phyloP scores from a whole-genome alignment of 192 early-diverging fungal species.

The Coemansia sp. region DNA sequence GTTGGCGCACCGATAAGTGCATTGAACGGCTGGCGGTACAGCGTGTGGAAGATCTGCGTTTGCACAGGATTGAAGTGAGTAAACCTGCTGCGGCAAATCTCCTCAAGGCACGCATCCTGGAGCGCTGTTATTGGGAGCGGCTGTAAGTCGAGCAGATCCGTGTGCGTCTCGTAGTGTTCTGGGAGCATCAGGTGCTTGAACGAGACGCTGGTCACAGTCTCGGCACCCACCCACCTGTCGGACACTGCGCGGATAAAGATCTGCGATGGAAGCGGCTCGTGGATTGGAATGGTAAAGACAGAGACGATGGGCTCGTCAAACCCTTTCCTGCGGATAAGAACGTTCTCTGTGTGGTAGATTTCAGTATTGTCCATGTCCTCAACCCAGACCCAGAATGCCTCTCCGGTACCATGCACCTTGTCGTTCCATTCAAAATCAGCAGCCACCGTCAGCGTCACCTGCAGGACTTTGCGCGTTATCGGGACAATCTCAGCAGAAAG shows the following conservation, averaged over 20 bases:
- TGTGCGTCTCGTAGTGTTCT: constrained; percentile 79
- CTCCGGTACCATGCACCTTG: constrained; percentile 83
- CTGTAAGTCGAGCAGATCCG: constrained; percentile 89
- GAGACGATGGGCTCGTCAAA: constrained; percentile 70
- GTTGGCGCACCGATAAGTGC: constrained; percentile 94
- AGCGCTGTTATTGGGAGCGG: constrained; percentile 89
- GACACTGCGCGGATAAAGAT: constrained; percentile 92
- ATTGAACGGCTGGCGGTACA: constrained; percentile 86
- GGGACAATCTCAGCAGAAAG: constrained; percentile 85
- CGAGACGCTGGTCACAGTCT: constrained; percentile 82
- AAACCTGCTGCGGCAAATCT: constrained; percentile 82
- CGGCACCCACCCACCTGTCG: constrained; percentile 94
- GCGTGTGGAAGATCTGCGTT: constrained; percentile 98
- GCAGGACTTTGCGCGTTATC: constrained; percentile 90
- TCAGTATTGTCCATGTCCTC: constrained; percentile 88
- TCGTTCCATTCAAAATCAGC: constrained; percentile 96
- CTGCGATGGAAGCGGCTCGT: constrained; percentile 89
- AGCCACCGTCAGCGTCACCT: constrained; percentile 76
- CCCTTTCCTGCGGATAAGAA: constrained; percentile 74
- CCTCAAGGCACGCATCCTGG: constrained; percentile 79
- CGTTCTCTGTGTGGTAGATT: constrained; percentile 92
- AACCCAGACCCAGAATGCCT: constrained; percentile 97
- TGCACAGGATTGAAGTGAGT: constrained; percentile 99
- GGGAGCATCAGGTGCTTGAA: constrained; percentile 94
- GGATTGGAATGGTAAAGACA: constrained; percentile 88